Base-by-base conservation (phyloP, 495 filamentous ascomycete species). In the Thermochaetoides thermophila region DNA sequence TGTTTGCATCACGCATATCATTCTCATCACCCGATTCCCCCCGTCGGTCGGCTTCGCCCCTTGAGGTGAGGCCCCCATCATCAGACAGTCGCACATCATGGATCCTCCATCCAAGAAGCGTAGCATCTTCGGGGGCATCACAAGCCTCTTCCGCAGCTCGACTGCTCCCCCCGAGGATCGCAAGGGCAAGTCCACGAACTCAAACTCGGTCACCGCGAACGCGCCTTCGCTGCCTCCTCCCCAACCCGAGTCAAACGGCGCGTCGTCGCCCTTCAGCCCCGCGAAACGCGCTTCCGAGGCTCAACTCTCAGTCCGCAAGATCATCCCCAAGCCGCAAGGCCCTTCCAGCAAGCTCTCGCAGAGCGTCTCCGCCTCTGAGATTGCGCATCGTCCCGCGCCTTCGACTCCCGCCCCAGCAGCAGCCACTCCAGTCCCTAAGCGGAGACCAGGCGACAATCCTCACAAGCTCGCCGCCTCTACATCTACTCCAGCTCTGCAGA, bases 301-400 rank as follows among this genome's bases (percentile, higher is more conserved):
- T 9, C 51, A 55, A 34, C 34, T 57, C 24, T 49, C 51, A 17
- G 33, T 38, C n/a, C 44, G 53, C 18, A 57, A 48, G 42, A 43
- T 57, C 20, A 38, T 50, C 35, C 41, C 35, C 17, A 44, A 46
- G 10, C 42, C 44, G n/a, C 49, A 52, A 26, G 51, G 48, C 17
- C 53, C 51, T 17, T 55, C 53, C n/a, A 53, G 44, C 46, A 53
- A 46, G 41, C 49, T 57, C 13, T 42, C 46, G 24, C 45, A 55
- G 34, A 49, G 36, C 29, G 24, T 55, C 19, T 45, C 32, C 9
- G 48, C 40, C n/a, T 34, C 49, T 13, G 52, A 55, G 23, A 39
- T 55, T 28, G 28, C 46, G n/a, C 40, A 34, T 15, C 29, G 35
- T 20, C 39, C 44, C 6, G 30, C 49, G 13, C 27, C 19, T 32